These are phyloP conservation scores for Hippophae rhamnoides DNA, from an alignment of 306 rosid genomes.

Conservation along the genomic window DNA sequence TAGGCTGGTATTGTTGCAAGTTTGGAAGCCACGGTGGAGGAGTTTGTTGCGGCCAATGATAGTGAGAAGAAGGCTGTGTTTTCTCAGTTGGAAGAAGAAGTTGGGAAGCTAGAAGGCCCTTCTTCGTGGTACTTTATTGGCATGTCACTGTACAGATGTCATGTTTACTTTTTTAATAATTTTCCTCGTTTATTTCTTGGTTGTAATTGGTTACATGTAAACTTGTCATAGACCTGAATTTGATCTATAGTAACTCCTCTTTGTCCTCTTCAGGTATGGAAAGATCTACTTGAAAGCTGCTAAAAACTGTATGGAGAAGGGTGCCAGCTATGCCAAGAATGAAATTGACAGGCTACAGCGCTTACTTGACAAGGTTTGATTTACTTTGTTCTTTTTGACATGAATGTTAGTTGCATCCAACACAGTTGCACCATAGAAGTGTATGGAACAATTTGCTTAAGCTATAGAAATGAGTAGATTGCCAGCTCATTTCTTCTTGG, in stretches of 20 bases:
- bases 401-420: not conserved
- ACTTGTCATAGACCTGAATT: not conserved
- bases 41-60: slow-evolving; percentile 44
- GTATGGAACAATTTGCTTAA: too few species aligned
- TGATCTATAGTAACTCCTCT: not conserved
- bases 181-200: not conserved
- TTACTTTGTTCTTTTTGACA: not conserved
- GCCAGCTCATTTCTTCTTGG: too few species aligned
- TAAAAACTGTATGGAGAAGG: slow-evolving; percentile 57
- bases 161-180: not conserved
- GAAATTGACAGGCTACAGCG: slow-evolving; percentile 68
- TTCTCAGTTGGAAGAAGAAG: slow-evolving; percentile 65
- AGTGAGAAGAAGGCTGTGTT: slow-evolving; percentile 48
- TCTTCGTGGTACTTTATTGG: slow-evolving; percentile 41
- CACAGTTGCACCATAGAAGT: too few species aligned
- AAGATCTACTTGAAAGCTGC: slow-evolving; percentile 58
- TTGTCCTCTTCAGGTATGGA: slow-evolving; percentile 43
- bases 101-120: slow-evolving; percentile 55
- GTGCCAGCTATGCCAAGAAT: slow-evolving; percentile 52
- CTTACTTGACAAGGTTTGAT: slow-evolving; percentile 54
- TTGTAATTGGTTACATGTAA: not conserved
- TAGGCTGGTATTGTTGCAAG: slow-evolving; percentile 64
- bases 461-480: too few species aligned
- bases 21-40: slow-evolving; percentile 60
- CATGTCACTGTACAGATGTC: slow-evolving; percentile 2